These are phyloP conservation scores for Macrophomina phaseolina DNA, from an alignment of 2,329 filamentous ascomycete species.

Conservation along the genomic window DNA sequence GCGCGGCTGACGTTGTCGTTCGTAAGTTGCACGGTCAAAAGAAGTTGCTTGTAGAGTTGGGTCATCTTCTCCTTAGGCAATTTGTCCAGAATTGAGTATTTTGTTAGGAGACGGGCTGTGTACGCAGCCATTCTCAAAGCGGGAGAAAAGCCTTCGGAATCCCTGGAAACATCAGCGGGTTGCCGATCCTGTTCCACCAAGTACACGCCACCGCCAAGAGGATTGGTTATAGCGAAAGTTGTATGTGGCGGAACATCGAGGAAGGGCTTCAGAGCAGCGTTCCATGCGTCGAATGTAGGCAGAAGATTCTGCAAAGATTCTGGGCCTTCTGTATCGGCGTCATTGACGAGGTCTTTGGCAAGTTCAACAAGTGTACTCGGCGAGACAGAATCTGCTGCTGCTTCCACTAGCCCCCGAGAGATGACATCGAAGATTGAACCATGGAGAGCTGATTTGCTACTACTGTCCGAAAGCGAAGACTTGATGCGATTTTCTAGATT, in stretches of 20 bases:
- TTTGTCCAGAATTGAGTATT: slow-evolving; percentile 42
- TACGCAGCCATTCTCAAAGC: slow-evolving; percentile 79
- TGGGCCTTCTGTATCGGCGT: slow-evolving; percentile 11
- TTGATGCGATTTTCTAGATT: slow-evolving; percentile 46
- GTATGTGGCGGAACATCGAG: slow-evolving; percentile 60
- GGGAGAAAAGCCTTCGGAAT: slow-evolving; percentile 72
- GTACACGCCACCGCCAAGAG: slow-evolving; percentile 72
- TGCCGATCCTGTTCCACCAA: slow-evolving; percentile 55
- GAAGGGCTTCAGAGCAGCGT: slow-evolving; percentile 63
- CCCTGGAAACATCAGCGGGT: slow-evolving; percentile 54
- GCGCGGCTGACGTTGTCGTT: slow-evolving; percentile 66
- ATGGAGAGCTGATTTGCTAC: slow-evolving; percentile 47
- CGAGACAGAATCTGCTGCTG: slow-evolving; percentile 50
- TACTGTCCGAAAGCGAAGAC: slow-evolving; percentile 37
- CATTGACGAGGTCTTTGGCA: slow-evolving; percentile 55
- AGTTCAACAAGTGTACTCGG: slow-evolving; percentile 63
- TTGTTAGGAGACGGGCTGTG: slow-evolving; percentile 63
- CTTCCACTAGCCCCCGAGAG: slow-evolving; percentile 56
- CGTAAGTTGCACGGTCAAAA: slow-evolving; percentile 61
- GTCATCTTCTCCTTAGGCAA: slow-evolving; percentile 42
- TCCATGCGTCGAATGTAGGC: slow-evolving; percentile 70
- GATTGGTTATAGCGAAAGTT: slow-evolving; percentile 75
- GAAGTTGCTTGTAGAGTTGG: slow-evolving; percentile 57
- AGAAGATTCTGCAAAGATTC: slow-evolving; percentile 55
- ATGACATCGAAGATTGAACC: slow-evolving; percentile 60